phyloP scores from a whole-genome alignment of 352 stramenopile genomes.

The Phytophthora parvispora region DNA sequence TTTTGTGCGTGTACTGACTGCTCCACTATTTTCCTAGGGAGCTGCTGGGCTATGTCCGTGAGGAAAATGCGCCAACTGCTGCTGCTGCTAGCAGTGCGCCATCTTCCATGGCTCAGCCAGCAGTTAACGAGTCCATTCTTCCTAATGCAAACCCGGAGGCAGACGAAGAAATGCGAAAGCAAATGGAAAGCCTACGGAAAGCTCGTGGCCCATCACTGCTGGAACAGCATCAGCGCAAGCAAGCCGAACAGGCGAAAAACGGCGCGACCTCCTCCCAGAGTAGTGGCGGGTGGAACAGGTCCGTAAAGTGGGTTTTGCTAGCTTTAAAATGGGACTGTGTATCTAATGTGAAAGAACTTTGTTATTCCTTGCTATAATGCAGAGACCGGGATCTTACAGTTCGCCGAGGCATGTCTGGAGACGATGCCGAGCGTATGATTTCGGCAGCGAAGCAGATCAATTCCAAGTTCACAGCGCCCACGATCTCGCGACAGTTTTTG shows the following conservation, averaged over 20 bases:
- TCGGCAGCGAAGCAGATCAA: slow-evolving; percentile 82
- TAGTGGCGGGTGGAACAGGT: slow-evolving; percentile 74
- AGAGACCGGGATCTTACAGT: slow-evolving; percentile 80
- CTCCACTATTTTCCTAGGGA: slow-evolving; percentile 49
- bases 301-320: not conserved
- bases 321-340: not conserved
- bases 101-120: slow-evolving; percentile 8
- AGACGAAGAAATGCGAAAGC: slow-evolving; percentile 72
- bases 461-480: slow-evolving; percentile 89
- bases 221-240: slow-evolving; percentile 81
- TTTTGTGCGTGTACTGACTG: slow-evolving; percentile 10
- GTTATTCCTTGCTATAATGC: slow-evolving; percentile 2
- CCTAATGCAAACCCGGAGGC: slow-evolving; percentile 71
- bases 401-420: slow-evolving; percentile 69
- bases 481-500: slow-evolving; percentile 86
- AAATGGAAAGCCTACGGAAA: slow-evolving; percentile 75
- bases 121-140: slow-evolving; percentile 77
- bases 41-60: slow-evolving; percentile 81
- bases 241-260: slow-evolving; percentile 57
- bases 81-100: slow-evolving; percentile 20
- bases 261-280: slow-evolving; percentile 15
- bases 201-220: slow-evolving; percentile 76
- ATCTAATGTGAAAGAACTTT: not conserved
- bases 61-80: slow-evolving; percentile 66
- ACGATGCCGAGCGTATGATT: slow-evolving; percentile 82